Base-by-base conservation (phyloP, 1,284 basidiomycete genomes). In the Bondarzewia mesenterica region DNA sequence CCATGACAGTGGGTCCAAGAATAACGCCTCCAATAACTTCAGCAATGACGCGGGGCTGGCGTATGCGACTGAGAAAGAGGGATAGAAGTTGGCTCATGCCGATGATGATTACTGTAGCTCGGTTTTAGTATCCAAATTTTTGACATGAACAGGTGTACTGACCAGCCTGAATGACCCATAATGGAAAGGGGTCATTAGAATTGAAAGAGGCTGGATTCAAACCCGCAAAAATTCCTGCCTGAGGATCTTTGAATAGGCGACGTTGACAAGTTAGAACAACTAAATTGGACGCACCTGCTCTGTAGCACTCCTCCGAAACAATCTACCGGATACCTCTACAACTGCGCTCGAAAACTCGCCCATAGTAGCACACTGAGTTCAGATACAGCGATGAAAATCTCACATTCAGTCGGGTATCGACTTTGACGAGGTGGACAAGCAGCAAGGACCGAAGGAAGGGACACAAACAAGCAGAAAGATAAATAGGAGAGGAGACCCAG, bases 21-120 rank as follows among this genome's bases (percentile, higher is more conserved):
- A 93, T 59, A 58, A 94, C 80, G 36, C 90, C 91, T 3, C 81
- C 87, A 51, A 93, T 84, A 57, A 94, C 84, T 64, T 94, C 91
- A 49, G 90, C 84, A 50, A 93, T 92, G 58, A 94, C 91, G 42
- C 82, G 75, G 4, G 91, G 91, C 63, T 94, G 90, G 39, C 83
- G 79, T 49, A 93, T 78, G 46, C 75, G 81, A 25, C 69, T 62
- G 25, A 92, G 73, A 44, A 73, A 56, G 44, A 85, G 66, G 2
- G 80, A 74, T 12, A 93, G 77, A 5, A 85, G 57, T 58, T 90
- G 86, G 44, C 81, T 85, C 69, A 90, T 79, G 44, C 69, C 66
- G 54, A 93, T 75, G 69, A 92, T 91, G 54, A 91, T 75, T 36
- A 77, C 79, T 75, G 53, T 48, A 62, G 7, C 26, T 53, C 18